phyloP scores from a whole-genome alignment of 208 protist genomes.

The Leishmania mexicana region DNA sequence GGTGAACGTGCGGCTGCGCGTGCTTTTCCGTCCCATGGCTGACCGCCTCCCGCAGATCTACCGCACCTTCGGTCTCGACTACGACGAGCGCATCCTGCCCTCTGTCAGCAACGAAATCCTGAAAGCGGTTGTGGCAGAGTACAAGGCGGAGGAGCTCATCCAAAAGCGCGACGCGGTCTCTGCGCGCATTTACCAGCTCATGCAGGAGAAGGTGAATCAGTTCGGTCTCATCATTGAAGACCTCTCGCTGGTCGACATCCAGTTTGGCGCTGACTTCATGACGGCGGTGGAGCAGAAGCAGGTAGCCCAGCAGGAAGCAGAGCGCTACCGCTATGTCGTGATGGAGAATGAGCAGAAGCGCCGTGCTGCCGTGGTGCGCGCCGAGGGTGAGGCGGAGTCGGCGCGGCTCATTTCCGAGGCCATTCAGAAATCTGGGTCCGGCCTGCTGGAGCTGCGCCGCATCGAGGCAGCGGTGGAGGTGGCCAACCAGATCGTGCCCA shows the following conservation, averaged over 20 bases:
- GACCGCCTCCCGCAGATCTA: slow-evolving; percentile 90
- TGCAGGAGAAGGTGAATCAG: slow-evolving; percentile 95
- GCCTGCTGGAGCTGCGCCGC: slow-evolving; percentile 94
- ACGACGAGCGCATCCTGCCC: slow-evolving; percentile 98
- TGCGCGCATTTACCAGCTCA: slow-evolving; percentile 91
- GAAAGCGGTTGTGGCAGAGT: slow-evolving; percentile 97
- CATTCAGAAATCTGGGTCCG: slow-evolving; percentile 74
- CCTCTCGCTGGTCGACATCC: slow-evolving; percentile 97
- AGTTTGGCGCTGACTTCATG: slow-evolving; percentile 96
- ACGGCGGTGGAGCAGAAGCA: slow-evolving; percentile 97
- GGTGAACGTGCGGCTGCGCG: slow-evolving; percentile 93
- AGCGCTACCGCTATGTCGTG: slow-evolving; percentile 96
- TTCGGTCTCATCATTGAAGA: slow-evolving; percentile 98
- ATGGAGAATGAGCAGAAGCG: slow-evolving; percentile 96
- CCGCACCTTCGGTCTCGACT: slow-evolving; percentile 92
- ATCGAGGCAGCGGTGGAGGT: slow-evolving; percentile 97
- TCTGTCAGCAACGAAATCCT: slow-evolving; percentile 97
- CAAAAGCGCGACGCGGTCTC: slow-evolving; percentile 97
- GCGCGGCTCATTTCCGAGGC: slow-evolving; percentile 93
- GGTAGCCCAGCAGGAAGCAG: slow-evolving; percentile 97
- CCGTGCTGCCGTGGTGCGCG: slow-evolving; percentile 92
- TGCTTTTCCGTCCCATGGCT: slow-evolving; percentile 86
- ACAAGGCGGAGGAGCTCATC: slow-evolving; percentile 99
- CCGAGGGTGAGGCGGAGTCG: slow-evolving; percentile 95
- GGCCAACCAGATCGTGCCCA: slow-evolving; percentile 80